Conservation (phyloP, 148 eudicot species). For the Persicaria tinctoria region DNA sequence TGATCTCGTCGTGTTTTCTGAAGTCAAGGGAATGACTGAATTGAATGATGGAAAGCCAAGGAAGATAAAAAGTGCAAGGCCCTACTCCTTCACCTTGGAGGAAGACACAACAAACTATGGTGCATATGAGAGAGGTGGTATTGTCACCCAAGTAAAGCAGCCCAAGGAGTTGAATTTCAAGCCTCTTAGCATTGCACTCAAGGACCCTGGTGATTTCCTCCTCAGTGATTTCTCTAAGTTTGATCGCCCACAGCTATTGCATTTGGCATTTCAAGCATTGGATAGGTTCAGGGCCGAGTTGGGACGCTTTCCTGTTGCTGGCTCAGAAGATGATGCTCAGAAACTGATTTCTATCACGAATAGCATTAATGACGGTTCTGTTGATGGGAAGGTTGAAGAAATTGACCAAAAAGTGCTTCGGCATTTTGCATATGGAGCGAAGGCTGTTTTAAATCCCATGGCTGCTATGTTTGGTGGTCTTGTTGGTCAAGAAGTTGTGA, state of each 20-base stretch:
- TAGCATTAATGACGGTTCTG: conserved; percentile 31
- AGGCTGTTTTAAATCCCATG: conserved; percentile 63
- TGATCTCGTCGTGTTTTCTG: conserved; percentile 63
- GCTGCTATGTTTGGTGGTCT: conserved; percentile 80
- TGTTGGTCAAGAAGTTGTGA: conserved; percentile 75
- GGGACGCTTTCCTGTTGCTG: conserved; percentile 59
- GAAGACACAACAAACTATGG: conserved; percentile 55
- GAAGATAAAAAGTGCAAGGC: conserved; percentile 41
- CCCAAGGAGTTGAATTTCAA: conserved; percentile 61
- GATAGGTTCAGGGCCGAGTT: conserved; percentile 38
- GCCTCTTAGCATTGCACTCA: conserved; percentile 39
- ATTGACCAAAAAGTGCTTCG: conserved; percentile 42
- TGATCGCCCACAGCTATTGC: conserved; percentile 58
- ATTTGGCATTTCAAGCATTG: conserved; percentile 61
- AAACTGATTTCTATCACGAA: conserved; percentile 35
- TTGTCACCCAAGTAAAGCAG: conserved; percentile 60
- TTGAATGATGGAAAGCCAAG: conserved; percentile 66
- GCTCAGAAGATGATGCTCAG: conserved; percentile 60
- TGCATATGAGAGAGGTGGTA: conserved; percentile 54
- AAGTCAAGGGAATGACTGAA: conserved; percentile 65
- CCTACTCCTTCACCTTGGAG: conserved; percentile 57
- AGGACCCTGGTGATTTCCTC: conserved; percentile 61
- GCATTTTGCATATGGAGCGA: conserved; percentile 58
- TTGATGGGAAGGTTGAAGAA: conserved; percentile 39
- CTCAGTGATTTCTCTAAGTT: conserved; percentile 65